These are phyloP conservation scores for Fusarium sarcochroum DNA, from an alignment of 2,329 filamentous ascomycete genomes.

Conservation along the genomic window DNA sequence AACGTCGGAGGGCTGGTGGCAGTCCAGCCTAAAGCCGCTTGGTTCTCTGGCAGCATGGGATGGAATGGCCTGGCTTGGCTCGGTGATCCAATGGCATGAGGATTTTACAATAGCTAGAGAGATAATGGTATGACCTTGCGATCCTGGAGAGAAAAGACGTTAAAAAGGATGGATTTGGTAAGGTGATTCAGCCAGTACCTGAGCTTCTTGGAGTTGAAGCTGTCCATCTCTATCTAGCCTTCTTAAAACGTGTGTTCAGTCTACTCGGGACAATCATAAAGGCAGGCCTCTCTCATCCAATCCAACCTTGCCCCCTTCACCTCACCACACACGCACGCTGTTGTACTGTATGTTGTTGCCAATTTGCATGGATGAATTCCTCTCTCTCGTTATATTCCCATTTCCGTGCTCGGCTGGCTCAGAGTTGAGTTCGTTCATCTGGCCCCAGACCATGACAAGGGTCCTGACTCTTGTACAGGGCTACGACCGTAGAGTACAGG, in stretches of 20 bases:
- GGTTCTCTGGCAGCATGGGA: constrained; percentile 11
- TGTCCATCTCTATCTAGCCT: neutral
- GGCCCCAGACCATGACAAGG: constrained; percentile 41
- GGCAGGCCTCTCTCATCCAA: neutral
- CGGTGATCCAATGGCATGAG: constrained; percentile 19
- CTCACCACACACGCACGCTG: neutral
- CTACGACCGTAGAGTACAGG: neutral
- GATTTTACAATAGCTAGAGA: constrained; percentile 9
- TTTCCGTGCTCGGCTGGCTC: constrained; percentile 35
- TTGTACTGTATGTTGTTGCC: constrained; percentile 2
- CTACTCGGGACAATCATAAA: neutral
- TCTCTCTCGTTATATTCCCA: constrained; percentile 23
- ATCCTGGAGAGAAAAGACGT: constrained; percentile 3
- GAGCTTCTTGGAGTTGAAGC: neutral
- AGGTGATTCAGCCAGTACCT: neutral
- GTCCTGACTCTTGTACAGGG: constrained; percentile 39
- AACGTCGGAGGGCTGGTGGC: neutral
- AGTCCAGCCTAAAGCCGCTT: constrained; percentile 15
- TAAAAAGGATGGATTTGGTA: constrained; percentile 5
- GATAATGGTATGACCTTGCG: constrained; percentile 8
- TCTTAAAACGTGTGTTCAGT: neutral
- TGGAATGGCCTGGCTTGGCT: constrained; percentile 23
- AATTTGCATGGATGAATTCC: constrained; percentile 11
- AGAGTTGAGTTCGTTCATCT: constrained; percentile 42
- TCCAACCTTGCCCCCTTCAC: neutral